Evolutionary conservation across 2,329 filamentous ascomycete genomes (phyloP), one percentile per base, ranked within the genome.

Genomic region (Xylariaceae sp.): DNA sequence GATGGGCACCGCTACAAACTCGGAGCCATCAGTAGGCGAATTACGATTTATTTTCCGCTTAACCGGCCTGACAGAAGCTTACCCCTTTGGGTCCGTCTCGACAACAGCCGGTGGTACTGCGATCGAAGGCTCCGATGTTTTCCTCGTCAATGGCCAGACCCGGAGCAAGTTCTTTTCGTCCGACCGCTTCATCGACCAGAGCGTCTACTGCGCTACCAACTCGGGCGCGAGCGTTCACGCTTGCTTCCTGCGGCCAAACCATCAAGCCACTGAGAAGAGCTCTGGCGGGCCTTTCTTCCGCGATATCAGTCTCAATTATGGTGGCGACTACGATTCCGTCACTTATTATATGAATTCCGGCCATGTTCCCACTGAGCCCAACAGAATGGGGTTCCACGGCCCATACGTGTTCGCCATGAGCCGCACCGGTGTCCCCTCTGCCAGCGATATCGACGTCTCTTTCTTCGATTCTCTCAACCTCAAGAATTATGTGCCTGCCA

Each of bases 261-360:
- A 68, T 36, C 73, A 76, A 43, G 70, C 72, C 5, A 84, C 83
- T 47, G 81, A 85, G 60, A 74, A 72, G 30, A 78, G 78, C 2
- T 78, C 79, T 2, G 81, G 81, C 8, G 81, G 81, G 0, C 81
- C 81, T 2, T 84, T 84, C 71, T 70, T 71, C 68, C 65, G 70
- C 3, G 79, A 82, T 55, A 81, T 83, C 63, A 76, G 82, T 68
- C 71, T 75, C 34, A 83, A 84, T 66, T 79, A 78, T 32, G 76
- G 71, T 6, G 78, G 76, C 1, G 68, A 71, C 19, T 77, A 73
- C 63, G 79, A 71, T 43, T 77, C 71, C 6, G 71, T 84, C 0
- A 82, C 80, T 58, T 83, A 78, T 67, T 84, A 83, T 68, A 81
- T 81, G 74, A 84, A 84, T 68, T 81, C 77, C 2, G 75, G 75